A percentile compares a stretch with the other conserved stretches of the same genome.
Evolutionary conservation across 2,329 filamentous ascomycete genomes (phyloP).

Genomic region (Helotiales sp.): DNA sequence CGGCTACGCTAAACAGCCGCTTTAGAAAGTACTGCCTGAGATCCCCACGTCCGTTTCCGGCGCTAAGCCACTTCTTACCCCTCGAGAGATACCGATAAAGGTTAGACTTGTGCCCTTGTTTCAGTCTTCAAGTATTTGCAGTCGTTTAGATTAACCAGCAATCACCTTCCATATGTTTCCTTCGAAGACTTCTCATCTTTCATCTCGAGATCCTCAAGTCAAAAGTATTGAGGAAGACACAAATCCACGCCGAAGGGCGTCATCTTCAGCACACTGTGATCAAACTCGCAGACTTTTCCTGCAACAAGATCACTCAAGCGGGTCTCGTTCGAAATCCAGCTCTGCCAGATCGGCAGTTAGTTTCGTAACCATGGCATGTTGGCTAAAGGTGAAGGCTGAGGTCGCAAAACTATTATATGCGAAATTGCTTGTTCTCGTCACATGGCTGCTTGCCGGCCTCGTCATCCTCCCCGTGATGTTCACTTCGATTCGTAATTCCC

Average conservation of each 20-base stretch:
- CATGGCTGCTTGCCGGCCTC: slow-evolving; percentile 28
- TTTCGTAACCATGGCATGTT: slow-evolving; percentile 16
- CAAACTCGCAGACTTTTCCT: not conserved
- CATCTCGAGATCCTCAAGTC: slow-evolving; percentile 16
- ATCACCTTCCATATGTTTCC: too few relatives aligned
- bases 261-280: slow-evolving; percentile 15
- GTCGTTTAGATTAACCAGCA: too few relatives aligned
- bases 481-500: slow-evolving; percentile 27
- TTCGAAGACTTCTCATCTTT: too few relatives aligned
- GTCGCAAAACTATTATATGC: slow-evolving; percentile 24
- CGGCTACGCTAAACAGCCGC: not conserved
- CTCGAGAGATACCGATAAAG: slow-evolving; percentile 15
- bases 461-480: slow-evolving; percentile 26
- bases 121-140: too few relatives aligned
- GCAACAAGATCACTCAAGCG: slow-evolving; percentile 8
- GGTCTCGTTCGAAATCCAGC: not conserved
- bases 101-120: too few relatives aligned
- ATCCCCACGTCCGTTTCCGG: slow-evolving; percentile 6
- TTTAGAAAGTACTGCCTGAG: slow-evolving; percentile 2
- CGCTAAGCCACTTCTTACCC: not conserved
- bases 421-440: slow-evolving; percentile 26
- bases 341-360: not conserved
- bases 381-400: slow-evolving; percentile 20
- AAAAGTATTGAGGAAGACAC: slow-evolving; percentile 7
- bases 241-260: slow-evolving; percentile 14